A percentile compares a stretch with the other conserved stretches of the same genome.
phyloP scores from a whole-genome alignment of 2,329 filamentous ascomycete species.

The Mariannaea elegans region DNA sequence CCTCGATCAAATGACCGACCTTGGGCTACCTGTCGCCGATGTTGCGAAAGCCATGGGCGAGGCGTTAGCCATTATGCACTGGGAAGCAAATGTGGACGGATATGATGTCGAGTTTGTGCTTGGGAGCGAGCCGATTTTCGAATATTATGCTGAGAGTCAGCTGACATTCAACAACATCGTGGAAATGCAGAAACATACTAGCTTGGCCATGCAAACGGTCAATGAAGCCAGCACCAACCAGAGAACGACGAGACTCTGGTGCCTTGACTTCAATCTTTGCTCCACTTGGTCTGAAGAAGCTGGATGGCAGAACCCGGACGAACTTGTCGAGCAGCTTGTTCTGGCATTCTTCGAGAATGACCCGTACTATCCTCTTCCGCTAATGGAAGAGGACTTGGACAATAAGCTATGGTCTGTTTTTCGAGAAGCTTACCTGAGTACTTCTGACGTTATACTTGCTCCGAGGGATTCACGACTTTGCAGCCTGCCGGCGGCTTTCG shows the following conservation, averaged over 20 bases:
- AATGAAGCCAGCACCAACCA: neutral
- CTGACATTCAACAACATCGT: neutral
- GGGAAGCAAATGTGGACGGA: conserved; percentile 30
- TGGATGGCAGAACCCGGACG: conserved; percentile 16
- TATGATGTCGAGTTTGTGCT: conserved; percentile 37
- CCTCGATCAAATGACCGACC: conserved; percentile 31
- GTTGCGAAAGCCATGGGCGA: conserved; percentile 30
- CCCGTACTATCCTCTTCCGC: conserved; percentile 36
- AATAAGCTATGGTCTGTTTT: conserved; percentile 28
- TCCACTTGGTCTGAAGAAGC: conserved; percentile 22
- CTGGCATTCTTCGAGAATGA: conserved; percentile 36
- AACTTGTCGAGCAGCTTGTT: conserved; percentile 28
- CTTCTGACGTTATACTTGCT: neutral
- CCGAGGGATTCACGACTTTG: neutral
- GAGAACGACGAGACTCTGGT: conserved; percentile 8
- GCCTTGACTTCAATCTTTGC: conserved; percentile 38
- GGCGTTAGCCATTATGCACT: conserved; percentile 36
- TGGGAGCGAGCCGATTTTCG: conserved; percentile 15
- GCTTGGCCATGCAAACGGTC: neutral
- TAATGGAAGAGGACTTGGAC: conserved; percentile 18
- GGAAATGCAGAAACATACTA: neutral
- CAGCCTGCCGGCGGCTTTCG: neutral
- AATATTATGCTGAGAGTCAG: neutral
- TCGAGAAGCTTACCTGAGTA: neutral
- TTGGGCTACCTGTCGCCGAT: conserved; percentile 15